Evolutionary conservation across 768 basidiomycete genomes (phyloP).

Genomic region (Thelephora ganbajun): DNA sequence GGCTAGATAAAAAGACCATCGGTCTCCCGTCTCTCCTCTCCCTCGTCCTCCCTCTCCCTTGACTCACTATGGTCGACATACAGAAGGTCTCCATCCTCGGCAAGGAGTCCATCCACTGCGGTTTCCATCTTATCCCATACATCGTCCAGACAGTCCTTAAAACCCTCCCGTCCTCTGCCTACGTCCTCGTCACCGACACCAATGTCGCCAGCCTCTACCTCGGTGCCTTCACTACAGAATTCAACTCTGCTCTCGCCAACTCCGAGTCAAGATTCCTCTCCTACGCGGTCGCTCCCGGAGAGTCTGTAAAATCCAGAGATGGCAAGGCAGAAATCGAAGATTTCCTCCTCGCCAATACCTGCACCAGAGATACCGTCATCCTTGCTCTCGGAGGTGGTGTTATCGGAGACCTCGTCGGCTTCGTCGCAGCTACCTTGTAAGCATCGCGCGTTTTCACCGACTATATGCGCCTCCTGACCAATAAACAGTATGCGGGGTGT

Average conservation of each 20-base stretch:
- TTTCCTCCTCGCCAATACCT: conserved; percentile 74
- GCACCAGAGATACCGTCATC: conserved; percentile 87
- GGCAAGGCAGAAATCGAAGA: conserved; percentile 93
- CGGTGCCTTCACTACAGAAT: conserved; percentile 48
- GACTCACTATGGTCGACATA: conserved; percentile 32
- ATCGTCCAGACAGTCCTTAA: conserved; percentile 61
- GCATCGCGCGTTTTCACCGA: conserved; percentile 17
- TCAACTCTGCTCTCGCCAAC: conserved; percentile 27
- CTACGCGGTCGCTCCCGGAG: conserved; percentile 78
- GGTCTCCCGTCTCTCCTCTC: background rate
- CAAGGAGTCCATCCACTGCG: conserved; percentile 81
- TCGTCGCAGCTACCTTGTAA: conserved; percentile 93
- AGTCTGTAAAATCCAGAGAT: conserved; percentile 81
- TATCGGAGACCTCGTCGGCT: conserved; percentile 92
- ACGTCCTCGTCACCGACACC: conserved; percentile 87
- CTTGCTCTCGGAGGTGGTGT: conserved; percentile 94
- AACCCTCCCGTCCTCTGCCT: conserved; percentile 66
- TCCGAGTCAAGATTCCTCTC: conserved; percentile 54
- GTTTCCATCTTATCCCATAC: conserved; percentile 85
- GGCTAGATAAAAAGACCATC: background rate
- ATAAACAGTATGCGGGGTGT: conserved; percentile 84
- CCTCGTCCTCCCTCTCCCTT: background rate
- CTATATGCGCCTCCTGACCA: conserved; percentile 1
- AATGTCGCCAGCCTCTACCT: conserved; percentile 79
- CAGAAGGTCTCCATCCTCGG: conserved; percentile 75